These are phyloP conservation scores for Fusarium sp. DNA, from an alignment of 2,329 filamentous ascomycete species.

Conservation along the genomic window DNA sequence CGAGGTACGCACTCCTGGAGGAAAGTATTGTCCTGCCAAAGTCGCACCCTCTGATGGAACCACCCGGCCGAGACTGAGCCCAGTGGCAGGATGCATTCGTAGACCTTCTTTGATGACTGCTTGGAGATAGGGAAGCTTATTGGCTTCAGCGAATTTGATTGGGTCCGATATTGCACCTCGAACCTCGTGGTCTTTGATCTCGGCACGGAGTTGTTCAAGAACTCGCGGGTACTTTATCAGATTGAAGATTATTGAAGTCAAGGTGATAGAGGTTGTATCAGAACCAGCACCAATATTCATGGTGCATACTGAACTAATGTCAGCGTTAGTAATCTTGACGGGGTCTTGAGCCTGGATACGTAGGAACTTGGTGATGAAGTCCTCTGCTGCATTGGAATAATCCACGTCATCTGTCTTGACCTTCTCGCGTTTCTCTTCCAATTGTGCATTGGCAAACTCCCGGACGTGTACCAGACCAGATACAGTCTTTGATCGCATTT, in stretches of 20 bases:
- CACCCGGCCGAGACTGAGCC: rapidly evolving
- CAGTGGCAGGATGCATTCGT: background rate
- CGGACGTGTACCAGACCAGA: background rate
- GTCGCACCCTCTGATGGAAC: background rate
- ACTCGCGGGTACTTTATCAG: background rate
- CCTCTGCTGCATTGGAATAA: rapidly evolving
- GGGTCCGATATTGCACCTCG: background rate
- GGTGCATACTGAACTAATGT: background rate
- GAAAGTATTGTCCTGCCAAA: background rate
- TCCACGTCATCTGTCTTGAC: rapidly evolving
- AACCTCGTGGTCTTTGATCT: background rate
- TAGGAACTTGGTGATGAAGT: background rate
- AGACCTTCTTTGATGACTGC: background rate
- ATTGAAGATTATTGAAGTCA: background rate
- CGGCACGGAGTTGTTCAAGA: background rate
- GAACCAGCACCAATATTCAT: background rate
- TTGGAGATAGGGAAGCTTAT: background rate
- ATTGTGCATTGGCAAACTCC: rapidly evolving
- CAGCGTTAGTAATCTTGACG: rapidly evolving
- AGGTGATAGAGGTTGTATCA: background rate
- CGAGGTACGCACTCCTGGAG: background rate
- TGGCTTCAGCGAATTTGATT: background rate
- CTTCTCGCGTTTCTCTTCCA: background rate
- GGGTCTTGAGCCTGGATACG: background rate
- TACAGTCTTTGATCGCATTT: background rate